Base-by-base conservation (phyloP, 257 asterid species). In the Solanum sitiens region DNA sequence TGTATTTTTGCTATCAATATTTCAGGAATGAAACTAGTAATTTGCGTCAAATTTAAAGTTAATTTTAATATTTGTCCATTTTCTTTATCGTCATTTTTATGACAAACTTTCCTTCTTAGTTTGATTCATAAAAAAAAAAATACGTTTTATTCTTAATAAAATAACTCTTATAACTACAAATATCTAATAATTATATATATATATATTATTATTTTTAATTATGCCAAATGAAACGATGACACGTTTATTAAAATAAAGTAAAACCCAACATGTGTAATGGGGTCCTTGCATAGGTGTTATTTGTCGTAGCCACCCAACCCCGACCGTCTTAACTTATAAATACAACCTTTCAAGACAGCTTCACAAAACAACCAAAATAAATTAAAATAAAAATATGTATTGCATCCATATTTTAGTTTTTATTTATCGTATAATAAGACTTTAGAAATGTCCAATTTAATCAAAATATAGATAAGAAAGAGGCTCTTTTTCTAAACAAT, bases 261-360 rank as follows among this genome's bases (percentile, higher is more conserved):
- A 56, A 56, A 56, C 25, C 67, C 44, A 80, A 37, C 85, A 10
- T 80, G 30, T 80, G 68, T 50, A 53, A 80, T 80, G 85, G 70
- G 85, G 85, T 50, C 85, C 27, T 11, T 2, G 68, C 67, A 8
- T 80, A 50, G 68, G 44, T 47, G 85, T 80, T 30, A 47, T 80
- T 80, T 80, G 85, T 82, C 86, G 30, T 82, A n/a, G 86, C 86
- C 45, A 50, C 45, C 21, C 4, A 82, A 56, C 86, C 4, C 39
- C 21, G 2, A 50, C 70, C 70, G 1, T 27, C 68, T 80, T 8
- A 80, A 80, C 30, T 20, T 47, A 82, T 50, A 50, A 82, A 82
- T 82, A 70, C 45, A 82, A 33, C 39, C 85, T 82, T 50, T 50
- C 68, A 50, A 9, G 20, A 32, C 44, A 30, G 30, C 85, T 30